A percentile compares a stretch with the other conserved stretches of the same genome.
Conservation (phyloP, 2,329 filamentous ascomycete genomes). For the Monosporascus sp. region DNA sequence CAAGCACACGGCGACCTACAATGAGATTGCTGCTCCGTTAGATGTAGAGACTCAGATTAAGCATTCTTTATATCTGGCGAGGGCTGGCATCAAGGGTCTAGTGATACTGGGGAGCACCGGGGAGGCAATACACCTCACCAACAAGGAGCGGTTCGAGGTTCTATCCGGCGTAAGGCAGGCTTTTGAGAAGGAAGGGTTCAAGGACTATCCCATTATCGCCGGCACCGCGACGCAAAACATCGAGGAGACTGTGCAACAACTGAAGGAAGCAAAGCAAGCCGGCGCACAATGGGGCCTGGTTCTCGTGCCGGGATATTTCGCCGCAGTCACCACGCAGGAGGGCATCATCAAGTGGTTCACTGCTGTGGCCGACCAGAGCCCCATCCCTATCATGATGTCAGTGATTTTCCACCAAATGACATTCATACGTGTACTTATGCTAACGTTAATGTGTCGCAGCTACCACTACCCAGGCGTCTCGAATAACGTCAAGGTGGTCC, state of each 20-base stretch:
- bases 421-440: background rate
- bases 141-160: constrained; percentile 49
- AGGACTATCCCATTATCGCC: constrained; percentile 52
- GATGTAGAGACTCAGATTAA: constrained; percentile 53
- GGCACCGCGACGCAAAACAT: constrained; percentile 58
- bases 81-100: constrained; percentile 53
- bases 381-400: constrained; percentile 54
- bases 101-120: constrained; percentile 60
- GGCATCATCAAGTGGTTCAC: constrained; percentile 54
- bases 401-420: constrained; percentile 13
- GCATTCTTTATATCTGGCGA: constrained; percentile 55
- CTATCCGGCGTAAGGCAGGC: constrained; percentile 49
- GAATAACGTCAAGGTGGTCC: constrained; percentile 56
- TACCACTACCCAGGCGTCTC: constrained; percentile 65
- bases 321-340: constrained; percentile 46
- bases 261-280: constrained; percentile 49
- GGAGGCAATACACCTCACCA: constrained; percentile 57
- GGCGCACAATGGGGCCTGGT: constrained; percentile 56
- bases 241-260: constrained; percentile 54
- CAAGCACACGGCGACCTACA: constrained; percentile 32
- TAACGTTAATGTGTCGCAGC: constrained; percentile 24
- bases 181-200: constrained; percentile 49
- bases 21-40: constrained; percentile 42
- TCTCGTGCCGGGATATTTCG: constrained; percentile 57
- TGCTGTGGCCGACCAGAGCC: constrained; percentile 51